phyloP scores from a whole-genome alignment of 495 filamentous ascomycete species.

The Penicillium goetzii region DNA sequence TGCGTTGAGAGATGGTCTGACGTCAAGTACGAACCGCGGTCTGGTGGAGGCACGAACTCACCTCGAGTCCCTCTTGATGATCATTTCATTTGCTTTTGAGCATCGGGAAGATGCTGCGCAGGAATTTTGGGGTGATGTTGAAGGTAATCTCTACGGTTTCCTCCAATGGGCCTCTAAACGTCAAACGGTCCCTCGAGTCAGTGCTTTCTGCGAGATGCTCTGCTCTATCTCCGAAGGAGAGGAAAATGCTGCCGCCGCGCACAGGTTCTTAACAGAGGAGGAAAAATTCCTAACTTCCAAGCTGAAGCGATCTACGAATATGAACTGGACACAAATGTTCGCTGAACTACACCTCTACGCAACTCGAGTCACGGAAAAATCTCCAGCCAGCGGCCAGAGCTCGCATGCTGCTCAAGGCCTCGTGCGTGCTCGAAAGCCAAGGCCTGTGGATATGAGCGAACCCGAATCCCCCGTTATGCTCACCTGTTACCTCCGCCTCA shows the following conservation, averaged over 20 bases:
- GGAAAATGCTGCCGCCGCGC: conserved; percentile 76
- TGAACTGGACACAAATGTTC: conserved; percentile 93
- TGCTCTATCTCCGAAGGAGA: conserved; percentile 80
- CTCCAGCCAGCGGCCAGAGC: conserved; percentile 40
- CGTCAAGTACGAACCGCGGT: conserved; percentile 49
- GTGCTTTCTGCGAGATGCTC: conserved; percentile 95
- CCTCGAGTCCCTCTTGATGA: conserved; percentile 87
- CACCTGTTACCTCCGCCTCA: conserved; percentile 86
- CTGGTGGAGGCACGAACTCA: conserved; percentile 66
- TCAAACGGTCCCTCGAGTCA: conserved; percentile 89
- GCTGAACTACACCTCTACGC: conserved; percentile 81
- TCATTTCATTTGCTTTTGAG: conserved; percentile 91
- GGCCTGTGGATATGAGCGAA: conserved; percentile 70
- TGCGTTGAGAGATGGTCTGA: conserved; percentile 52
- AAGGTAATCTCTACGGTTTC: conserved; percentile 90
- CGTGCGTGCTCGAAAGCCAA: conserved; percentile 64
- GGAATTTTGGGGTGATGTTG: conserved; percentile 85
- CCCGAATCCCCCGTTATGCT: conserved; percentile 91
- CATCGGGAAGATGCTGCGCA: conserved; percentile 78
- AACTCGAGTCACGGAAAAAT: conserved; percentile 66
- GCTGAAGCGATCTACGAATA: conserved; percentile 74
- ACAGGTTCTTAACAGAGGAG: conserved; percentile 89
- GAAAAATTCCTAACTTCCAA: conserved; percentile 70
- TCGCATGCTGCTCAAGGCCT: conserved; percentile 47
- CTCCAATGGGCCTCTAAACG: conserved; percentile 92